These are phyloP conservation scores for Ophiostoma quercus DNA, from an alignment of 2,329 filamentous ascomycete genomes.

Conservation along the genomic window DNA sequence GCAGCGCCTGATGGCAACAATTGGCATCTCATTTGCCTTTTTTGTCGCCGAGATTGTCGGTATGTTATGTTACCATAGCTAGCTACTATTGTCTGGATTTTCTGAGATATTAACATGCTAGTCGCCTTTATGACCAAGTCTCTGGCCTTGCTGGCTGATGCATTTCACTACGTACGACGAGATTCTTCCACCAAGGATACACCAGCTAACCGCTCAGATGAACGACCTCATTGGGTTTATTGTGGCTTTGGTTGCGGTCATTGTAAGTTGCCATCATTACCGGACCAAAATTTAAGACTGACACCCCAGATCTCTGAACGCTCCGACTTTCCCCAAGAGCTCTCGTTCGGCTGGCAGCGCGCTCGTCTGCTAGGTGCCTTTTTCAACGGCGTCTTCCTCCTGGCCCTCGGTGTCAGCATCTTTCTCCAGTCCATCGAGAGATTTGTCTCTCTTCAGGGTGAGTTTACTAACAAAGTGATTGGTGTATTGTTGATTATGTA, in stretches of 20 bases:
- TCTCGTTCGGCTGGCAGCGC: conserved; percentile 73
- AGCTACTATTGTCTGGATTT: not conserved
- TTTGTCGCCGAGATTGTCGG: conserved; percentile 49
- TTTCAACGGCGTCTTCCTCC: conserved; percentile 72
- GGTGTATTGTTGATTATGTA: not conserved
- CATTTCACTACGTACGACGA: conserved; percentile 65
- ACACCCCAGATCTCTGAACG: conserved; percentile 50
- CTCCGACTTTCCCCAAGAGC: conserved; percentile 49
- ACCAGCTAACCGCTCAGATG: conserved; percentile 57
- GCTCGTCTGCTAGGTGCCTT: conserved; percentile 70
- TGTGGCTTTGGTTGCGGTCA: conserved; percentile 59
- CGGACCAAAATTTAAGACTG: not conserved
- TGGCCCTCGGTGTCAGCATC: conserved; percentile 67
- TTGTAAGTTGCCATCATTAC: conserved; percentile 40
- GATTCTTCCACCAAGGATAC: not conserved
- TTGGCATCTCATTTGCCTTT: conserved; percentile 47
- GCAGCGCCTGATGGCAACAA: conserved; percentile 44
- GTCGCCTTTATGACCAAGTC: conserved; percentile 67
- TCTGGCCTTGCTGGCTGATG: conserved; percentile 68
- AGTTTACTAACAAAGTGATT: conserved; percentile 26
- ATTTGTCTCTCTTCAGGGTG: conserved; percentile 55
- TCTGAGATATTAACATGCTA: conserved; percentile 30
- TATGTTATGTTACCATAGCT: conserved; percentile 27
- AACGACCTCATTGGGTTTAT: conserved; percentile 67
- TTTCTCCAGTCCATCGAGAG: conserved; percentile 68